Evolutionary conservation across 148 eudicot genomes (phyloP).

Genomic region (Fagopyrum esculentum): DNA sequence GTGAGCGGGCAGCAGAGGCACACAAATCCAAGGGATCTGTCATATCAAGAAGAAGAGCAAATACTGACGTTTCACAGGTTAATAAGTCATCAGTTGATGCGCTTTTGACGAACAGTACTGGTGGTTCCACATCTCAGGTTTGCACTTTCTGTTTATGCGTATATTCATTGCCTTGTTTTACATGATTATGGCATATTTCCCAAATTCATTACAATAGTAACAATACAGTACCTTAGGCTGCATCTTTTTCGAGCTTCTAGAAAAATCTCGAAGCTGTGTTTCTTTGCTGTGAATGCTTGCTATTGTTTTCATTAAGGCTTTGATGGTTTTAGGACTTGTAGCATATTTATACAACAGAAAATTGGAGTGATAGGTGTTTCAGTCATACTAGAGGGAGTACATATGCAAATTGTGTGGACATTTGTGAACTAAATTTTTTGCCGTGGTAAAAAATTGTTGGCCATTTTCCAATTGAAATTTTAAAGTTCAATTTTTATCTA

Average conservation of each 20-base stretch:
- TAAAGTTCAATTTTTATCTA: background rate
- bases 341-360: background rate
- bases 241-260: background rate
- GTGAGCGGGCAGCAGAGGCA: conserved; percentile 99
- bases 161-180: background rate
- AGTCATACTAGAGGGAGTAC: background rate
- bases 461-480: background rate
- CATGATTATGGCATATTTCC: background rate
- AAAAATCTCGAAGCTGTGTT: background rate
- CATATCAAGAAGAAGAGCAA: conserved; percentile 64
- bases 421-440: background rate
- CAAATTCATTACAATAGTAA: background rate
- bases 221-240: background rate
- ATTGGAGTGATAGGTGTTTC: background rate
- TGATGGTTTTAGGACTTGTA: background rate
- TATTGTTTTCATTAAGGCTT: background rate
- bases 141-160: conserved; percentile 3
- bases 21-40: conserved; percentile 87
- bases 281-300: background rate
- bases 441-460: background rate
- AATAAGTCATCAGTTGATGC: conserved; percentile 89
- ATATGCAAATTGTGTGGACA: background rate
- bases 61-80: conserved; percentile 55
- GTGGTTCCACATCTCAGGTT: conserved; percentile 60
- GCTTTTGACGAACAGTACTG: conserved; percentile 45